Evolutionary conservation across 495 filamentous ascomycete species (phyloP), one percentile per base, ranked within the genome.

Genomic region (Bacidia rubella): DNA sequence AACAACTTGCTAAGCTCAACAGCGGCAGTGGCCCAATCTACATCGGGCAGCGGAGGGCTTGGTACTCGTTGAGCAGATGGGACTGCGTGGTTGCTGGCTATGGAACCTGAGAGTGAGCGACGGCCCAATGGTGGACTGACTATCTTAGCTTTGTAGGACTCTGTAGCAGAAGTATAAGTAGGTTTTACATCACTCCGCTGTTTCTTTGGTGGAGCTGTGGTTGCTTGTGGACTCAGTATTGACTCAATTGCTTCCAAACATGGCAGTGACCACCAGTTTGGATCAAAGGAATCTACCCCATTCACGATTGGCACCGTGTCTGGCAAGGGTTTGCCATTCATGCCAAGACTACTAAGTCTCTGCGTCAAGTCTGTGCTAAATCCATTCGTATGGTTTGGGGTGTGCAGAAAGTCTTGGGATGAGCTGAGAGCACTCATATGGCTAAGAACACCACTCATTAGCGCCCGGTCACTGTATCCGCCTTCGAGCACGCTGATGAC

Each of bases 401-500:
- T 62, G 7, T 25, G 26, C 15, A 32, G 24, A 10, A 35, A 1
- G n/a, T 22, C 17, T 11, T 48, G 35, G 12, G 46, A 26, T 7
- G 38, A 29, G 23, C 54, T 46, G 52, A 62, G 39, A 9, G 88
- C 92, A 56, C 84, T 81, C 3, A 97, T 58, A 66, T 97, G 92
- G 62, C 88, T 90, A 35, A 96, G 65, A 3, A 95, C 82, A 26
- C 93, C 92, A 32, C 83, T 92, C 59, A 76, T 84, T 49, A 98
- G 65, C 20, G 92, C 92, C 47, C 88, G 77, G 62, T 97, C 86
- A 61, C 87, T 95, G 62, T 98, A 98, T 0, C 92, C 92, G 22
- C 92, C 92, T 64, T 98, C 92, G 11, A 98, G 75, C 9, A 97
- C 86, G 68, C 89, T 95, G 58, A 98, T 79, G 25, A 96, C 72